phyloP scores from a whole-genome alignment of 2,329 filamentous ascomycete species.

The Pezicula radicicola region DNA sequence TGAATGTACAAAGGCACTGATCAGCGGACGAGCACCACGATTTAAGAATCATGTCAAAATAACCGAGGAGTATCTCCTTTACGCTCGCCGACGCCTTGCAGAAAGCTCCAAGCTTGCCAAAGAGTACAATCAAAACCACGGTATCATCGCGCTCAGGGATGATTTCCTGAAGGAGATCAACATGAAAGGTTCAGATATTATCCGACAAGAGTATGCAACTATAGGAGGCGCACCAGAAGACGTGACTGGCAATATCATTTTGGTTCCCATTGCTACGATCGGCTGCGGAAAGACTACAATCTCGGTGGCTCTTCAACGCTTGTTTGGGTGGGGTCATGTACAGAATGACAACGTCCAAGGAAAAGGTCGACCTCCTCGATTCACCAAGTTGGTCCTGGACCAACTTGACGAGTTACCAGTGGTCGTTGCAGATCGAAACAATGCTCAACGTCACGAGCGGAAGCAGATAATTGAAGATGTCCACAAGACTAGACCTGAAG shows the following conservation, averaged over 20 bases:
- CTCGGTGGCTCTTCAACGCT: slow-evolving; percentile 72
- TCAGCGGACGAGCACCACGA: slow-evolving; percentile 68
- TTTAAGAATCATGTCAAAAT: slow-evolving; percentile 86
- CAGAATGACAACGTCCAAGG: slow-evolving; percentile 96
- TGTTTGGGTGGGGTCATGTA: slow-evolving; percentile 89
- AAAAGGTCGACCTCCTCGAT: slow-evolving; percentile 72
- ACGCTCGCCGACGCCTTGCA: slow-evolving; percentile 71
- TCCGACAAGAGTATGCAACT: slow-evolving; percentile 64
- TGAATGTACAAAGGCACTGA: slow-evolving; percentile 90
- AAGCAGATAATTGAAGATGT: slow-evolving; percentile 84
- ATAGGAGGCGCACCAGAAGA: slow-evolving; percentile 46
- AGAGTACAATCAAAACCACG: slow-evolving; percentile 82
- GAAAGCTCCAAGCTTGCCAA: slow-evolving; percentile 65
- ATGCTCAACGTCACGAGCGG: slow-evolving; percentile 83
- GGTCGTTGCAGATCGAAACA: slow-evolving; percentile 92
- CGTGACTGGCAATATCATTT: slow-evolving; percentile 66
- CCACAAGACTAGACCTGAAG: slow-evolving; percentile 54
- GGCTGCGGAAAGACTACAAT: slow-evolving; percentile 97
- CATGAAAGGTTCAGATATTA: slow-evolving; percentile 84
- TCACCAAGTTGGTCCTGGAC: slow-evolving; percentile 68
- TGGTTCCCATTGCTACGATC: slow-evolving; percentile 90
- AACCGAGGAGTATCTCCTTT: slow-evolving; percentile 86
- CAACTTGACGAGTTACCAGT: slow-evolving; percentile 63
- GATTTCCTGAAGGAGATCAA: slow-evolving; percentile 84
- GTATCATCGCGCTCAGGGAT: slow-evolving; percentile 87